These are phyloP conservation scores for Cystofilobasidium bisporidii DNA, from an alignment of 768 basidiomycete species.

Conservation along the genomic window DNA sequence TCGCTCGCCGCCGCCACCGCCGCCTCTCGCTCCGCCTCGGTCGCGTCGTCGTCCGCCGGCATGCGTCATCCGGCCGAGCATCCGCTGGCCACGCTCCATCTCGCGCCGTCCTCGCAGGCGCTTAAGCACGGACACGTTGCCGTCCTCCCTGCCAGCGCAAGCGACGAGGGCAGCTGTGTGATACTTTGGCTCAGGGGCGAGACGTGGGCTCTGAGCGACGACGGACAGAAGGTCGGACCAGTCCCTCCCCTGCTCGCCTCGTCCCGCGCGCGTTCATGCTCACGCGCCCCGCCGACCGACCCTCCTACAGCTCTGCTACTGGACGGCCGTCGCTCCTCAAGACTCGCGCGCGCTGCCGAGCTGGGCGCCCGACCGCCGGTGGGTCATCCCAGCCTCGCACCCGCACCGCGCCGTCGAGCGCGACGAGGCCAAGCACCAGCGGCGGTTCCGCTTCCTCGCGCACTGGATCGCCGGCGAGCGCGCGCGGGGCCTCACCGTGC, in stretches of 20 bases:
- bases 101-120: slow-evolving; percentile 1
- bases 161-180: neutral
- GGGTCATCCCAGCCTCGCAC: neutral
- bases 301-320: no score
- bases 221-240: slow-evolving; percentile 7
- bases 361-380: no score
- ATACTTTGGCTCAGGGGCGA: slow-evolving; percentile 12
- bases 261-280: neutral
- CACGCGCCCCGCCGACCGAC: no score
- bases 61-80: neutral
- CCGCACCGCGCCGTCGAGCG: neutral
- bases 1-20: neutral
- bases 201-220: slow-evolving; percentile 8
- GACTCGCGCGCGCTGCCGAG: no score
- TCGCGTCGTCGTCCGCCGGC: neutral
- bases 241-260: neutral
- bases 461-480: slow-evolving; percentile 6
- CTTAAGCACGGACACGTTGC: slow-evolving; percentile 20
- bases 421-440: neutral
- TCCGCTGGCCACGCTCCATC: slow-evolving; percentile 14
- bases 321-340: no score
- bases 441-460: slow-evolving; percentile 4
- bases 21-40: neutral
- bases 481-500: slow-evolving; percentile 5
- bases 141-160: neutral